Evolutionary conservation across 768 basidiomycete genomes (phyloP), one percentile per base, ranked within the genome.

Genomic region (Paxillus rubicundulus): DNA sequence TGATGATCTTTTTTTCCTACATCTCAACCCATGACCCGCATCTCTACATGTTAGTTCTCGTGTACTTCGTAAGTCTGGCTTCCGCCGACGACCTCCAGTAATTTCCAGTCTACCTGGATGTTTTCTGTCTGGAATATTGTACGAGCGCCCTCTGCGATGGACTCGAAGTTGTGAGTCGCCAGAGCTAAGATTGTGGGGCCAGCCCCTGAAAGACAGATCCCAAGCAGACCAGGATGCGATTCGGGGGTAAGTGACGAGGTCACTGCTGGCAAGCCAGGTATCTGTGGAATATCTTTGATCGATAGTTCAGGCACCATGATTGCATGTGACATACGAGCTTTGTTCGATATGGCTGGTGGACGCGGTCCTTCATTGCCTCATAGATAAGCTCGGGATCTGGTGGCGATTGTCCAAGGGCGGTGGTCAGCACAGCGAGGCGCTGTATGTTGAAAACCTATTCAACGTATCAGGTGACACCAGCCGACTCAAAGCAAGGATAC

Each of bases 331-430:
- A 37, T 66, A 94, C 94, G 52, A 99, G 77, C 24, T 77, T 69
- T 70, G 87, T 92, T 28, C 97, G 85, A 68, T 98, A 98, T 1
- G 97, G 97, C 67, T 99, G 97, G 68, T 99, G 97, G 13, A 99
- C 81, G 47, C 90, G 85, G 72, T 99, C 97, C 65, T 98, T 96
- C 97, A 98, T 98, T 2, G 96, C 96, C 67, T 98, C 96, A 70
- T 96, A 98, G 52, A 98, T 98, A n/a, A 99, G 82, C 18, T 86
- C 89, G 0, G 97, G 85, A 66, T 99, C 92, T 1, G 95, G 95
- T 1, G 97, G 96, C 10, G 86, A 83, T 63, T 88, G 86, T 3
- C 84, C 88, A 10, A 99, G 81, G 1, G 97, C 95, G 3, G 94
- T 96, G 1, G 96, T 98, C 49, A 99, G 78, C 27, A 99, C 97